Conservation (phyloP, 768 basidiomycete genomes). For the Hericium erinaceus region DNA sequence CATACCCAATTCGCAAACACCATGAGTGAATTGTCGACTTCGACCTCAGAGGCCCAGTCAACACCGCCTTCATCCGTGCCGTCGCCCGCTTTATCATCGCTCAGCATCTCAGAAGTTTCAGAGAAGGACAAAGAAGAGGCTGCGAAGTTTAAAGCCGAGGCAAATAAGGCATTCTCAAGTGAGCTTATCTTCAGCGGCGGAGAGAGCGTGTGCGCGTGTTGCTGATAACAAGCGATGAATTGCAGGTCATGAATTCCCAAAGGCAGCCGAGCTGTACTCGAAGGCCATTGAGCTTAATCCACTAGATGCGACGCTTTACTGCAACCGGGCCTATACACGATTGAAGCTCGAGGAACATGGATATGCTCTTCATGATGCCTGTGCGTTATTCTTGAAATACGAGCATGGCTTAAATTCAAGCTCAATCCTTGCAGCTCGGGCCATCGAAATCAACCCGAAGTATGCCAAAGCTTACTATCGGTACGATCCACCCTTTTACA, state of each 20-base stretch:
- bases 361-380: slow-evolving; percentile 80
- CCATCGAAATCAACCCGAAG: slow-evolving; percentile 79
- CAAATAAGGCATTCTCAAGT: slow-evolving; percentile 84
- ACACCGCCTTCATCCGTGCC: slow-evolving; percentile 45
- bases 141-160: slow-evolving; percentile 65
- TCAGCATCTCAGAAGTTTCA: slow-evolving; percentile 48
- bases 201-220: not conserved
- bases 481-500: slow-evolving; percentile 28
- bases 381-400: slow-evolving; percentile 35
- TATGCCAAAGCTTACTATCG: slow-evolving; percentile 89
- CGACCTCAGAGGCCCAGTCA: slow-evolving; percentile 36
- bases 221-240: not conserved
- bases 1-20: not conserved
- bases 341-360: slow-evolving; percentile 94
- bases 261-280: slow-evolving; percentile 72
- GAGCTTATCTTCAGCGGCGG: slow-evolving; percentile 17
- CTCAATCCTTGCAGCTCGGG: slow-evolving; percentile 44
- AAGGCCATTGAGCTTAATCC: slow-evolving; percentile 85
- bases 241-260: slow-evolving; percentile 65
- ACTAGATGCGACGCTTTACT: slow-evolving; percentile 83
- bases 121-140: slow-evolving; percentile 66
- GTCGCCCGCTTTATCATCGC: slow-evolving; percentile 49
- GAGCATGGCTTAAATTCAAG: not conserved
- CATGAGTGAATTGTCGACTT: slow-evolving; percentile 23
- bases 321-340: slow-evolving; percentile 86